Conservation (phyloP, 805 yeast species). For the Cyberlindnera saturnus region DNA sequence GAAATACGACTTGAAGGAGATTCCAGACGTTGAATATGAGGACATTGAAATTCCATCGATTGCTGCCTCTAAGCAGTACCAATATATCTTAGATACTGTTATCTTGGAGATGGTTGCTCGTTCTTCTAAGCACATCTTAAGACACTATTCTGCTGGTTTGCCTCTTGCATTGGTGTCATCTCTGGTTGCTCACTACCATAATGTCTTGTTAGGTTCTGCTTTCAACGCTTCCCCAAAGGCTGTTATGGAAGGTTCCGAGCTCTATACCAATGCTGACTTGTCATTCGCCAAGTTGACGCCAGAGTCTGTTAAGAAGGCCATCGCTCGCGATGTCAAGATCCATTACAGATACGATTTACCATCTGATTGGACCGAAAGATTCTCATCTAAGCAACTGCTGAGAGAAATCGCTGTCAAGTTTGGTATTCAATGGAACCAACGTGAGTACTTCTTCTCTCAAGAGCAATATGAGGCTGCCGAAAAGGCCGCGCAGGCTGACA, state of each 20-base stretch:
- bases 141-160: constrained; percentile 36
- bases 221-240: constrained; percentile 38
- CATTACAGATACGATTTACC: constrained; percentile 63
- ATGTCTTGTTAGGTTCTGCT: constrained; percentile 53
- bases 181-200: constrained; percentile 65
- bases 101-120: constrained; percentile 70
- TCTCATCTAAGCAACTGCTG: constrained; percentile 40
- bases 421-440: constrained; percentile 79
- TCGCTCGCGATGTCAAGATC: constrained; percentile 46
- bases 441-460: constrained; percentile 33
- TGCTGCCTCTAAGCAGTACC: constrained; percentile 8
- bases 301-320: constrained; percentile 33
- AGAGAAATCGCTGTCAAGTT: constrained; percentile 70
- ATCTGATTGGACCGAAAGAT: constrained; percentile 37
- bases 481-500: constrained; percentile 14
- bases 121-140: constrained; percentile 68
- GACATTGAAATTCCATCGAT: constrained; percentile 12
- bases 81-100: constrained; percentile 12
- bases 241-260: constrained; percentile 35
- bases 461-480: constrained; percentile 17
- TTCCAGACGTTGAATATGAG: constrained; percentile 19
- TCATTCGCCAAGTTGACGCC: constrained; percentile 43
- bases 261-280: constrained; percentile 37
- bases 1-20: constrained; percentile 11
- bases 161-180: constrained; percentile 53